Conservation (phyloP, 1,139 yeast species). For the Lodderomyces metapsilosis region DNA sequence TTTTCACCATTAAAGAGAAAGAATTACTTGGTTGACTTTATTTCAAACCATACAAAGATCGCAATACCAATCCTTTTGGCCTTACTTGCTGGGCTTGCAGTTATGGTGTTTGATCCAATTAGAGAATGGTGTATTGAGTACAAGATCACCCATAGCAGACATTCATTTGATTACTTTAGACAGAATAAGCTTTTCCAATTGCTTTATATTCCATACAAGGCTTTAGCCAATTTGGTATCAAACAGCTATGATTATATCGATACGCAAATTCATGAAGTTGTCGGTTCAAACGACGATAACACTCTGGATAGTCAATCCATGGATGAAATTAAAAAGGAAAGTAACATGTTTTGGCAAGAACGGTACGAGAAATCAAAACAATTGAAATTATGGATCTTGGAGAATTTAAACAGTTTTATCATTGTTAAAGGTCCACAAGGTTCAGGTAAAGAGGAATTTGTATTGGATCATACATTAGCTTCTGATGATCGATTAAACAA, state of each 20-base stretch:
- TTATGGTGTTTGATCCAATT: conserved; percentile 87
- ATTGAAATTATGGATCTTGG: conserved; percentile 75
- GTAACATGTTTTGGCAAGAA: conserved; percentile 65
- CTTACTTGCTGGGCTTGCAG: conserved; percentile 68
- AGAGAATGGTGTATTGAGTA: conserved; percentile 76
- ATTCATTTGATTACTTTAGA: conserved; percentile 30
- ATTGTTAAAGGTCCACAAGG: conserved; percentile 93
- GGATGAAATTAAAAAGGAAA: conserved; percentile 15
- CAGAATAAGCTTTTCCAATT: conserved; percentile 30
- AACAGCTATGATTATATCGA: conserved; percentile 30
- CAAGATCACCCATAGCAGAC: conserved; percentile 54
- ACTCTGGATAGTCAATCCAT: conserved; percentile 10
- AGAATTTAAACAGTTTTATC: conserved; percentile 78
- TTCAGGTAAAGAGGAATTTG: conserved; percentile 83
- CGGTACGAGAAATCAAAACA: conserved; percentile 66
- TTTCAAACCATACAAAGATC: conserved; percentile 78
- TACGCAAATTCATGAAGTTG: conserved; percentile 18
- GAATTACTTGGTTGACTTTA: conserved; percentile 52
- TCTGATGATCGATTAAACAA: conserved; percentile 41
- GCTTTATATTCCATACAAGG: conserved; percentile 27
- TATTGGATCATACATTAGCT: conserved; percentile 64
- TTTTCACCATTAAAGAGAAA: conserved; percentile 58
- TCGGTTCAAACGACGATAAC: conserved; percentile 13
- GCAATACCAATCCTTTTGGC: conserved; percentile 59
- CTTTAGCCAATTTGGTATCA: conserved; percentile 25